These are phyloP conservation scores for Avena insularis DNA, from an alignment of 176 grass and related monocot species.

Conservation along the genomic window DNA sequence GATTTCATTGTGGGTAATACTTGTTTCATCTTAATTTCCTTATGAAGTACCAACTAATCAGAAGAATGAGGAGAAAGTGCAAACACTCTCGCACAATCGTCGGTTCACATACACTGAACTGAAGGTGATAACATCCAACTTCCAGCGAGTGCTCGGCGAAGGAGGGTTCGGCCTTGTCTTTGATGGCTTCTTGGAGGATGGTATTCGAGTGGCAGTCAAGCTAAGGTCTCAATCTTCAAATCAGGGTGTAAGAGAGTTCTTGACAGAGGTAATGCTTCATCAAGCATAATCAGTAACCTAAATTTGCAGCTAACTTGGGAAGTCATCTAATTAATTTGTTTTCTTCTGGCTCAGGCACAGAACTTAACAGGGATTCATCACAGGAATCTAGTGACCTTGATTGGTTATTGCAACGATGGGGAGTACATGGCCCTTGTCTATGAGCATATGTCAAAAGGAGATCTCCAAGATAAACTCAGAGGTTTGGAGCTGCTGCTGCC, in stretches of 20 bases:
- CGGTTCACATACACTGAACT: constrained; percentile 65
- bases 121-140: constrained; percentile 62
- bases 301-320: background rate
- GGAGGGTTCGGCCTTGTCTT: constrained; percentile 78
- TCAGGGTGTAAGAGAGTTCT: constrained; percentile 63
- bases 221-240: constrained; percentile 52
- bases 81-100: constrained; percentile 42
- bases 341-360: constrained; percentile 53
- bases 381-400: constrained; percentile 60
- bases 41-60: constrained; percentile 17
- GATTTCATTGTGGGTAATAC: background rate
- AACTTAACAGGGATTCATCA: constrained; percentile 71
- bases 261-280: constrained; percentile 60
- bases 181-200: constrained; percentile 63
- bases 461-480: constrained; percentile 55
- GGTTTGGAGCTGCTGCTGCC: constrained; percentile 16
- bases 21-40: background rate
- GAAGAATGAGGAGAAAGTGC: background rate
- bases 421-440: constrained; percentile 62
- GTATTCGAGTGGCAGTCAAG: constrained; percentile 74
- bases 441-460: constrained; percentile 79
- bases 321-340: too few relatives aligned
- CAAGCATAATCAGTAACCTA: background rate
- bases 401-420: constrained; percentile 59
- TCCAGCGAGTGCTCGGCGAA: constrained; percentile 55